Evolutionary conservation across 129 eudicot species (phyloP).

Genomic region (Escallonia rubra): DNA sequence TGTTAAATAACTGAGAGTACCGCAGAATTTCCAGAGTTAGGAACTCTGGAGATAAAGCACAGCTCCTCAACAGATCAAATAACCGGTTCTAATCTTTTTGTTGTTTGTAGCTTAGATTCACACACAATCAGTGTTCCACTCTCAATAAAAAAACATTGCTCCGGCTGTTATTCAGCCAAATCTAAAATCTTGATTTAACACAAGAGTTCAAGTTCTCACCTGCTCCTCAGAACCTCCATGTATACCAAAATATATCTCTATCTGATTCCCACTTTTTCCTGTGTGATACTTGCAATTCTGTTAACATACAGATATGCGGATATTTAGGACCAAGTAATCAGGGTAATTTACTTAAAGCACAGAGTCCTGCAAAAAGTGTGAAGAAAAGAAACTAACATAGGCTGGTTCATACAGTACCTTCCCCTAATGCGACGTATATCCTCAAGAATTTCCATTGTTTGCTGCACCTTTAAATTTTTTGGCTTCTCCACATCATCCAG

Average conservation of each 20-base stretch:
- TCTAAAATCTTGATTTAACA: not conserved
- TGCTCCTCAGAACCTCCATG: not conserved
- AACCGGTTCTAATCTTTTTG: too few relatives aligned
- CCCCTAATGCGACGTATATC: conserved; percentile 46
- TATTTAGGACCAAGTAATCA: conserved; percentile 4
- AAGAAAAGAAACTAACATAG: not conserved
- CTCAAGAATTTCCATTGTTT: conserved; percentile 51
- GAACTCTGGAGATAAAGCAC: too few relatives aligned
- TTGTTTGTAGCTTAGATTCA: too few relatives aligned
- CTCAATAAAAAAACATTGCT: not conserved
- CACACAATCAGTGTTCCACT: too few relatives aligned
- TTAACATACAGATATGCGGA: conserved; percentile 14
- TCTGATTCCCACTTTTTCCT: conserved; percentile 20
- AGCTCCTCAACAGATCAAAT: too few relatives aligned
- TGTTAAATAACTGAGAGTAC: too few relatives aligned
- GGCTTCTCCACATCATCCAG: conserved; percentile 41
- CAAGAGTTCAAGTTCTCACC: conserved; percentile 5
- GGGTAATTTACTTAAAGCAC: not conserved
- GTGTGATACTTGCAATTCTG: conserved; percentile 57
- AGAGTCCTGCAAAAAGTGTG: not conserved
- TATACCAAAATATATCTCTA: not conserved
- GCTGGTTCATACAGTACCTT: conserved; percentile 38
- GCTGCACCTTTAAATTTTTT: conserved; percentile 48
- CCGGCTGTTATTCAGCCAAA: not conserved
- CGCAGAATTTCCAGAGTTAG: too few relatives aligned